Base-by-base conservation (phyloP, 2,329 filamentous ascomycete genomes). In the Neonectria sp. region DNA sequence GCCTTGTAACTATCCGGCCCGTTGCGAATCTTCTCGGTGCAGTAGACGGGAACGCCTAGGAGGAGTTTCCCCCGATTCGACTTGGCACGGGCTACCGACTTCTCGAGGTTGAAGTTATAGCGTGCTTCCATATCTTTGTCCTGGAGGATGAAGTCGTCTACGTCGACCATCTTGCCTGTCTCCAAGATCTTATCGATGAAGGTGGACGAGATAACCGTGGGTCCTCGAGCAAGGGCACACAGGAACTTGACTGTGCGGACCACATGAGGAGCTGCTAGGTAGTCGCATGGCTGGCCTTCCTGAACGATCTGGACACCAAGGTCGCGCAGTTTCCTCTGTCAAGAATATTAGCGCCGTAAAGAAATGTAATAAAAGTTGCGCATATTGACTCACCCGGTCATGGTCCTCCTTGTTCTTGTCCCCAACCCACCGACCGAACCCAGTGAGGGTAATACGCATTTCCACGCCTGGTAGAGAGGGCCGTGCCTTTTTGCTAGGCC, bases 231-330 rank as follows among this genome's bases (percentile, higher is more conserved):
- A 31, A 99, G 84, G 13, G 95, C 94, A 68, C 92, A 92, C 56
- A 98, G 91, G 78, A 99, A 99, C 78, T 99, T 99, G 78, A 94
- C 91, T 0, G 96, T 99, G 43, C 96, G 92, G 37, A 98, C 89
- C 68, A 98, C 90, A 48, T 90, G 89, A 1, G 95, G 96, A 4
- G 95, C 95, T 37, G 94, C 95, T 12, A 99, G 88, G 78, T 97
- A 93, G 74, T 95, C 93, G 78, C 94, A 96, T 51, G 89, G 87
- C 55, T 89, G 88, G 29, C 90, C 90, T 76, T 97, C 93, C 73
- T 92, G 87, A 5, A 94, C 92, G 25, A 97, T 89, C 72, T 91
- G 86, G 63, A 99, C 93, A 8, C 96, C 96, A 40, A 98, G 83
- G 52, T 92, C 90, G 67, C 95, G 92, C 62, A 99, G 86, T 82